phyloP scores from a whole-genome alignment of 768 basidiomycete species.

The Suillus weaverae region DNA sequence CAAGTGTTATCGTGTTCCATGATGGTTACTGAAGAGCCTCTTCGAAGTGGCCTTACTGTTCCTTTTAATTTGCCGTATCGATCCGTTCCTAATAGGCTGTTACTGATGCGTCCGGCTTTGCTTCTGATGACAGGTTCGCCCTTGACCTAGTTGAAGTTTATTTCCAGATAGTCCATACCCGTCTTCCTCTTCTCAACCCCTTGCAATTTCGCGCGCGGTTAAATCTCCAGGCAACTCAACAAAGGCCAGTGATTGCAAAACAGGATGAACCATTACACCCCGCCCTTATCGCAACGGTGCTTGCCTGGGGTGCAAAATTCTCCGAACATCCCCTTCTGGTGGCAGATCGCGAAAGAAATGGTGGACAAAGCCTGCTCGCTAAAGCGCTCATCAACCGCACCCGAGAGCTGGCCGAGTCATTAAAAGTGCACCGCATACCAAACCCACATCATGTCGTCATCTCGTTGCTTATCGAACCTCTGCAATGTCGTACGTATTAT shows the following conservation, averaged over 20 bases:
- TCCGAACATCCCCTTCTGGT: slow-evolving; percentile 86
- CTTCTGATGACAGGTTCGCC: slow-evolving; percentile 63
- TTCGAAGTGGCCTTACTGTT: slow-evolving; percentile 15
- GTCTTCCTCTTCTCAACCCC: slow-evolving; percentile 85
- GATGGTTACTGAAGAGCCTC: slow-evolving; percentile 21
- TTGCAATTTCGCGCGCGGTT: slow-evolving; percentile 75
- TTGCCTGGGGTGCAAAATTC: slow-evolving; percentile 93
- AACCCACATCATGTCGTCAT: slow-evolving; percentile 81
- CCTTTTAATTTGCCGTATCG: slow-evolving; percentile 31
- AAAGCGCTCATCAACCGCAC: slow-evolving; percentile 78
- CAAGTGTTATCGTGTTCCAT: slow-evolving; percentile 16
- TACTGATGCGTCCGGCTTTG: slow-evolving; percentile 12
- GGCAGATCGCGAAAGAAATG: slow-evolving; percentile 69
- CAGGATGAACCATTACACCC: slow-evolving; percentile 57
- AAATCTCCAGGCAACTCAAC: slow-evolving; percentile 37
- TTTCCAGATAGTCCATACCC: slow-evolving; percentile 89
- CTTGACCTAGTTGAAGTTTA: slow-evolving; percentile 93
- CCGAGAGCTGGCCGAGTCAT: slow-evolving; percentile 81
- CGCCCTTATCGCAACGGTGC: slow-evolving; percentile 78
- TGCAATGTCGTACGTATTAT: slow-evolving; percentile 78
- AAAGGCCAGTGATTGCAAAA: slow-evolving; percentile 24
- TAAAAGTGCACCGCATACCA: slow-evolving; percentile 83
- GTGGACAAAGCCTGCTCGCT: slow-evolving; percentile 74
- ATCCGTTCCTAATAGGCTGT: slow-evolving; percentile 13
- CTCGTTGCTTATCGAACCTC: slow-evolving; percentile 75